Evolutionary conservation across 495 filamentous ascomycete genomes (phyloP).

Genomic region (Extremus antarcticus): DNA sequence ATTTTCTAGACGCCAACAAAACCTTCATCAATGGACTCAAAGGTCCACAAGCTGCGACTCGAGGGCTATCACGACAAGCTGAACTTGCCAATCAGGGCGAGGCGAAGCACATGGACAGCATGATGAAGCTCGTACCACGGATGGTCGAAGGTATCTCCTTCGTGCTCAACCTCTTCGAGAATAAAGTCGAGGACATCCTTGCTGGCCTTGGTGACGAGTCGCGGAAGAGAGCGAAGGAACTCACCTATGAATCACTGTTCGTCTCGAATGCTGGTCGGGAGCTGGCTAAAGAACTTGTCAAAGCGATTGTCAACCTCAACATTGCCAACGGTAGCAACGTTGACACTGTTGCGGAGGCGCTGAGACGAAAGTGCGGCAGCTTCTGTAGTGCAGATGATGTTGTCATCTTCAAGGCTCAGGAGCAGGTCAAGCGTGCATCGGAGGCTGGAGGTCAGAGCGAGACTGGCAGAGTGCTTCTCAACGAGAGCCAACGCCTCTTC

Average conservation of each 20-base stretch:
- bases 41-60: slow-evolving; percentile 66
- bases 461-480: slow-evolving; percentile 66
- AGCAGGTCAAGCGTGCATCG: slow-evolving; percentile 74
- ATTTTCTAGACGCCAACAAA: slow-evolving; percentile 75
- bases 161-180: slow-evolving; percentile 83
- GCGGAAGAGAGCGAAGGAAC: slow-evolving; percentile 54
- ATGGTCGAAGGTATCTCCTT: slow-evolving; percentile 96
- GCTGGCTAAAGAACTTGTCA: slow-evolving; percentile 91
- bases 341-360: slow-evolving; percentile 87
- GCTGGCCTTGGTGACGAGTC: slow-evolving; percentile 59
- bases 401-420: slow-evolving; percentile 94
- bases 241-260: slow-evolving; percentile 83
- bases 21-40: slow-evolving; percentile 84
- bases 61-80: slow-evolving; percentile 66
- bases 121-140: slow-evolving; percentile 68
- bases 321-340: slow-evolving; percentile 93
- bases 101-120: slow-evolving; percentile 78
- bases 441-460: slow-evolving; percentile 67
- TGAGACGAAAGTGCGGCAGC: slow-evolving; percentile 80
- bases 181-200: slow-evolving; percentile 80
- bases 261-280: slow-evolving; percentile 67
- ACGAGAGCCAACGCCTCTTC: slow-evolving; percentile 81
- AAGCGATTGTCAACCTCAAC: slow-evolving; percentile 94
- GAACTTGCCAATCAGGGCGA: slow-evolving; percentile 85
- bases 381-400: slow-evolving; percentile 97